A percentile compares a stretch with the other conserved stretches of the same genome.
Conservation (phyloP, 1,284 basidiomycete species). For the Phellopilus nigrolimitatus region DNA sequence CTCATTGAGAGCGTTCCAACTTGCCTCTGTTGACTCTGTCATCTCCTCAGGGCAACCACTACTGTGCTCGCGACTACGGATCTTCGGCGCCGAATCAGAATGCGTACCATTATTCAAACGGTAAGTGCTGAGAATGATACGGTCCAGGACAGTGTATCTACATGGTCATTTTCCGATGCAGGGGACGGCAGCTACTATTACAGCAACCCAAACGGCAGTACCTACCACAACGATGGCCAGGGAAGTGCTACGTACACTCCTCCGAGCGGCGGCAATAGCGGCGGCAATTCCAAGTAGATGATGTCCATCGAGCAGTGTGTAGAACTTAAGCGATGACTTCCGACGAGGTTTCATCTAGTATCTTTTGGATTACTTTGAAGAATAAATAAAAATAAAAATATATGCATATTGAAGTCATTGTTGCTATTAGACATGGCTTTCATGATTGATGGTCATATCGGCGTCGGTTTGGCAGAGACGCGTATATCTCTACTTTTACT, state of each 20-base stretch:
- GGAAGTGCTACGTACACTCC: constrained; percentile 21
- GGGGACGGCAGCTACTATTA: constrained; percentile 22
- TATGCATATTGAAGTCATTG: too few species aligned
- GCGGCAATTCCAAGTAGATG: background rate
- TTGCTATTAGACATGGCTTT: too few species aligned
- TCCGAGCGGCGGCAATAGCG: constrained; percentile 3
- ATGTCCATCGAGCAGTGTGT: too few species aligned
- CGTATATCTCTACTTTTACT: too few species aligned
- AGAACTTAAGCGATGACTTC: too few species aligned
- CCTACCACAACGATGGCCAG: constrained; percentile 22
- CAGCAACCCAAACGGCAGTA: constrained; percentile 23
- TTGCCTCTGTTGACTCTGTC: too few species aligned
- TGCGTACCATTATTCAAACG: constrained; percentile 19
- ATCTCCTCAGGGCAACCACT: constrained; percentile 18
- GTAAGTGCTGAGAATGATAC: background rate
- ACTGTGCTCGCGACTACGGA: constrained; percentile 20
- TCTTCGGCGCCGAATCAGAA: constrained; percentile 17
- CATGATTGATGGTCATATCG: too few species aligned
- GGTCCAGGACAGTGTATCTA: background rate
- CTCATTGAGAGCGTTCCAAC: too few species aligned
- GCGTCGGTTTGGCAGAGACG: too few species aligned
- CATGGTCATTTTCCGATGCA: background rate
- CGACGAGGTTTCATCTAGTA: too few species aligned
- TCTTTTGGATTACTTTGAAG: too few species aligned
- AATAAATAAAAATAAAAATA: too few species aligned